These are phyloP conservation scores for Gnaphalium uliginosum DNA, from an alignment of 129 eudicot genomes.

Conservation along the genomic window DNA sequence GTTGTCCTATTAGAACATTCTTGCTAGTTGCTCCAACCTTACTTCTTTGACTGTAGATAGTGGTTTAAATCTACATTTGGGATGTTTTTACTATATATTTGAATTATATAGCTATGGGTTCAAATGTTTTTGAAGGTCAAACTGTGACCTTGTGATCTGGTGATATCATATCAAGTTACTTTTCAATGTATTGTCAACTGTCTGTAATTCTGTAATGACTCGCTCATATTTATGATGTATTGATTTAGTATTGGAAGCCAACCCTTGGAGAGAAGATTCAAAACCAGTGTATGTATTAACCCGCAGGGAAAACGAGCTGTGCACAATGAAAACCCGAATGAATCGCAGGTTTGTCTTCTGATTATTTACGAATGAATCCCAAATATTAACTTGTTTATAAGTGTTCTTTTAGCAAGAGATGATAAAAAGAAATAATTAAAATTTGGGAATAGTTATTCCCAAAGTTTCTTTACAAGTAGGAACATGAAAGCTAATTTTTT, in stretches of 20 bases:
- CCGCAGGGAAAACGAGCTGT: slow-evolving; percentile 84
- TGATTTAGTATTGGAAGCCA: slow-evolving; percentile 76
- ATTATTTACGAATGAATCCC: neutral
- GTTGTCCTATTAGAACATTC: too few relatives aligned
- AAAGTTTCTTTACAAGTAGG: neutral
- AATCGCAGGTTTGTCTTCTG: slow-evolving; percentile 68
- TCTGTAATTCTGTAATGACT: neutral
- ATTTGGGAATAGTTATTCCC: slow-evolving; percentile 10
- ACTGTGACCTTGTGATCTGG: neutral
- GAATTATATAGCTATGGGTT: too few relatives aligned
- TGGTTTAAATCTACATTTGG: too few relatives aligned
- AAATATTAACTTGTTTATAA: neutral
- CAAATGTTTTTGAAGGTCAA: neutral
- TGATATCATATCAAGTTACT: neutral
- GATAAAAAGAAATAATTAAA: slow-evolving; percentile 3
- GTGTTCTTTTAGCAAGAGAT: neutral
- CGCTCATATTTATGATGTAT: neutral
- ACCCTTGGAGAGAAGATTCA: slow-evolving; percentile 93
- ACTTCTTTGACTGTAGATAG: neutral
- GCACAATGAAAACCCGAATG: slow-evolving; percentile 97
- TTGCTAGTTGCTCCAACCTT: neutral
- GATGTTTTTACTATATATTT: neutral
- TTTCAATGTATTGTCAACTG: neutral
- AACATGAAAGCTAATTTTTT: neutral
- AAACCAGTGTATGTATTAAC: slow-evolving; percentile 96